Evolutionary conservation across 805 yeast species (phyloP), one percentile per base, ranked within the genome.

Genomic region (Pichia occidentalis): DNA sequence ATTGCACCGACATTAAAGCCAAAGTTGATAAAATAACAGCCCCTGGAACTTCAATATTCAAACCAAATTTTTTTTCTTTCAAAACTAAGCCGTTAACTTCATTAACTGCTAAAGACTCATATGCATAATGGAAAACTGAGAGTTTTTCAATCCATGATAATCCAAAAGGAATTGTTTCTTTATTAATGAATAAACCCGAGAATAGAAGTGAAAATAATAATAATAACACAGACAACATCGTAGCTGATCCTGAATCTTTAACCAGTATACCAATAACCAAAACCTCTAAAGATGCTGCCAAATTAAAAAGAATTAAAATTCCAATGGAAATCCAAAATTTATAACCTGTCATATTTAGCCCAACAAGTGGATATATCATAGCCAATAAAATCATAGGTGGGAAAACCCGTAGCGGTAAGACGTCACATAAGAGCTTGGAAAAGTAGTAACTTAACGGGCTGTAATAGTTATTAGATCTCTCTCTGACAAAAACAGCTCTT

Each of bases 1-100:
- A 84, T 72, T 2, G 88, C 92, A 18, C 78, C 75, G 11, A 85
- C 90, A 47, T 85, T 74, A 59, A 92, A 92, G 0, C 98, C 98
- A 65, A 92, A 92, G 97, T 86, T 49, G 95, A 84, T 49, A 92
- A 69, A 39, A 92, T 92, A 2, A 95, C 94, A 2, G 98, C 97
- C 9, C 98, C 98, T 0, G 98, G 98, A 12, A 92, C 94, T 59
- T 87, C 95, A 50, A 92, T 90, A 31, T 88, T 83, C 29, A 92
- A 70, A 0, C 98, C 98, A 53, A 81, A 90, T 61, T 92, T 92
- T 56, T 77, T 80, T 56, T 92, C 98, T 46, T 75, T 77, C 50
- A 92, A 68, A 11, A 85, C 78, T 55, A 92, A 69, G 24, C 85
- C 84, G 52, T 80, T 83, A 8, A 90, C 97, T 56, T 92, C 98